Base-by-base conservation (phyloP, 768 basidiomycete species). In the Leccinum longicurvipes region DNA sequence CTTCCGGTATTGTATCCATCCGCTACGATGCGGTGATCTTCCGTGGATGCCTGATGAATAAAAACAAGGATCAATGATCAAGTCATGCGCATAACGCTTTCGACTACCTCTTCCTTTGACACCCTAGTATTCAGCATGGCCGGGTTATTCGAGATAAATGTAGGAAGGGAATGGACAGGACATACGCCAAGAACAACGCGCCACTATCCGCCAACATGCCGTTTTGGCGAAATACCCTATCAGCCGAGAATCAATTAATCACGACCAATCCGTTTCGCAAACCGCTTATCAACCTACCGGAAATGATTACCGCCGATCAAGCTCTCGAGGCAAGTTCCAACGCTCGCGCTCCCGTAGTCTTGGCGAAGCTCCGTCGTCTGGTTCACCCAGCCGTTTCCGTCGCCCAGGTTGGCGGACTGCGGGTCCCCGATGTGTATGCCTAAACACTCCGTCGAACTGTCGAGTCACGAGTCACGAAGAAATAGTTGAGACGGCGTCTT, bases 161-260 rank as follows among this genome's bases (percentile, higher is more conserved):
- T 5, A 25, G 14, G 36, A 31, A 44, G 24, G 25, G 6, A 41
- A 39, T 19, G 34, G 34, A 34, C 17, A 19, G 9, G 6, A 67
- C 79, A 57, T 62, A 82, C 80, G 80, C 82, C 19, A 84, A 73
- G 70, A 87, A 88, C 21, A 86, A 69, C 2, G 78, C 76, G 1
- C 74, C 73, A 27, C 69, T 79, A 50, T 74, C 48, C 3, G 85
- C 84, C 19, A 27, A 25, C 1, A 79, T 62, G 0, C 85, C 85
- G 58, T 86, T 82, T 68, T 87, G 85, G 27, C 77, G 77, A 65
- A 66, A 86, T 14, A 82, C 74, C 11, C 83, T 63, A 15, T 39
- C 19, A 9, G 4, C n/a, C 36, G n/a, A 39, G n/a, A 39, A 39
- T 39, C 36, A 36, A n/a, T 31, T 14, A 31, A 31, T 14, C 29